Evolutionary conservation across 2,329 filamentous ascomycete genomes (phyloP).

Genomic region (Ceratocystis huliohia): DNA sequence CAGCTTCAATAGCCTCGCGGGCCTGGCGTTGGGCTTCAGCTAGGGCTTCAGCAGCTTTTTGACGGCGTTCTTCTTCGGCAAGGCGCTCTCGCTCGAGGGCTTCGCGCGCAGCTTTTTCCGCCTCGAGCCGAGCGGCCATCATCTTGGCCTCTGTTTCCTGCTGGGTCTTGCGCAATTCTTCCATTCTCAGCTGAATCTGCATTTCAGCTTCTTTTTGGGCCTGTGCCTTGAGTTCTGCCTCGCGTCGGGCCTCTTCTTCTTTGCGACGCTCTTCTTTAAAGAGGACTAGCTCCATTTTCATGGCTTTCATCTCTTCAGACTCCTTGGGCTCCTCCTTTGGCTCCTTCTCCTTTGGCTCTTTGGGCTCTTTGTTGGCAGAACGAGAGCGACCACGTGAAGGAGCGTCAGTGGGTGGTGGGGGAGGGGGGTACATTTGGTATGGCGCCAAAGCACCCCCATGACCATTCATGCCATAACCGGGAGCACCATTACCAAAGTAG

Average conservation of each 20-base stretch:
- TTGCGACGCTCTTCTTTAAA: slow-evolving; percentile 37
- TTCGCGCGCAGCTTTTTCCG: slow-evolving; percentile 33
- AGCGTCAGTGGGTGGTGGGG: slow-evolving; percentile 34
- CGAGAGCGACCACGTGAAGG: slow-evolving; percentile 31
- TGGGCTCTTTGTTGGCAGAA: slow-evolving; percentile 22
- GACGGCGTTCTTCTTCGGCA: slow-evolving; percentile 33
- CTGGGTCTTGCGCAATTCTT: slow-evolving; percentile 32
- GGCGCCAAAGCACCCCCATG: slow-evolving; percentile 13
- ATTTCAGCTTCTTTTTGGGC: slow-evolving; percentile 38
- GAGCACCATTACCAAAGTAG: slow-evolving; percentile 27
- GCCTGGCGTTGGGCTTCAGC: slow-evolving; percentile 30
- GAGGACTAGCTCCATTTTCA: slow-evolving; percentile 45
- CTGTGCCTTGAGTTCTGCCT: slow-evolving; percentile 34
- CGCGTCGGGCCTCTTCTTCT: slow-evolving; percentile 35
- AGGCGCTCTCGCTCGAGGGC: slow-evolving; percentile 36
- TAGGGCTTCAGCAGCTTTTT: slow-evolving; percentile 26
- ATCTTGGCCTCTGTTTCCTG: slow-evolving; percentile 28
- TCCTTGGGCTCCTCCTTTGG: slow-evolving; percentile 29
- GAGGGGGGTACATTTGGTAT: slow-evolving; percentile 27
- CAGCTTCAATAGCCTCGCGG: slow-evolving; percentile 34
- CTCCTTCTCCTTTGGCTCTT: slow-evolving; percentile 26
- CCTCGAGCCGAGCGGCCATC: slow-evolving; percentile 35
- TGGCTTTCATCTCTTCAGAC: slow-evolving; percentile 40
- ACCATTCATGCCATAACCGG: slow-evolving; percentile 19
- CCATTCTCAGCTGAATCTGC: slow-evolving; percentile 32